A percentile compares a stretch with the other conserved stretches of the same genome.
Conservation (phyloP, 2,329 filamentous ascomycete genomes). For the Pezicula neosporulosa region DNA sequence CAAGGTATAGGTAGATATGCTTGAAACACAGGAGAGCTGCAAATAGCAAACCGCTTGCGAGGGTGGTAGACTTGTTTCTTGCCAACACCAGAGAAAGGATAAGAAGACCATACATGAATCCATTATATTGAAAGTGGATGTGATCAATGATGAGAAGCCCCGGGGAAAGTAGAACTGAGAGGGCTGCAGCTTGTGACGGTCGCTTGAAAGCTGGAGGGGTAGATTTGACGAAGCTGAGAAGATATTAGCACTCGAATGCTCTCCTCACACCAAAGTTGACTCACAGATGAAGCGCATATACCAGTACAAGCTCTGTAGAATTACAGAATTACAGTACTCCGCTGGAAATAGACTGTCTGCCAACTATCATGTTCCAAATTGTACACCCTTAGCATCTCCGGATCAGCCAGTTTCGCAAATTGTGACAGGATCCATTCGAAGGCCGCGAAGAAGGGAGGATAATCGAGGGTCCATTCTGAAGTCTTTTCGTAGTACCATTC, state of each 20-base stretch:
- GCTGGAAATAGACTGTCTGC: constrained; percentile 92
- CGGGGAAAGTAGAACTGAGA: constrained; percentile 88
- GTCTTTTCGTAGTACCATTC: constrained; percentile 98
- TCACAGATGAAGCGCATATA: constrained; percentile 77
- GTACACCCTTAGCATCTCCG: constrained; percentile 75
- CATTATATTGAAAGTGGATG: constrained; percentile 99
- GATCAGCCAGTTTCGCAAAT: constrained; percentile 71
- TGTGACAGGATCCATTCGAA: constrained; percentile 94
- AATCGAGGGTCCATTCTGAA: constrained; percentile 99
- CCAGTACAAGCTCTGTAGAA: constrained; percentile 79
- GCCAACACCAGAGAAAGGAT: constrained; percentile 83
- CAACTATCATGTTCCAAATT: constrained; percentile 86
- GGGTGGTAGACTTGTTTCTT: constrained; percentile 68
- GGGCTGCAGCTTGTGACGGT: constrained; percentile 78
- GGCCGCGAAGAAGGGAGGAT: constrained; percentile 95
- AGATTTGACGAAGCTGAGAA: constrained; percentile 68
- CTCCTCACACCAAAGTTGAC: constrained; percentile 15
- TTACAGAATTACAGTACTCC: constrained; percentile 81
- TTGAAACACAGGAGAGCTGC: constrained; percentile 88
- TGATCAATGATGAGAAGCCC: constrained; percentile 97
- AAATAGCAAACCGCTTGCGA: constrained; percentile 79
- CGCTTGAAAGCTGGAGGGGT: constrained; percentile 62
- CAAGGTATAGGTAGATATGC: constrained; percentile 96
- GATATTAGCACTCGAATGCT: constrained; percentile 15
- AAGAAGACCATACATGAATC: constrained; percentile 88